Base-by-base conservation (phyloP, 2,329 filamentous ascomycete genomes). In the Diaporthe velutina region DNA sequence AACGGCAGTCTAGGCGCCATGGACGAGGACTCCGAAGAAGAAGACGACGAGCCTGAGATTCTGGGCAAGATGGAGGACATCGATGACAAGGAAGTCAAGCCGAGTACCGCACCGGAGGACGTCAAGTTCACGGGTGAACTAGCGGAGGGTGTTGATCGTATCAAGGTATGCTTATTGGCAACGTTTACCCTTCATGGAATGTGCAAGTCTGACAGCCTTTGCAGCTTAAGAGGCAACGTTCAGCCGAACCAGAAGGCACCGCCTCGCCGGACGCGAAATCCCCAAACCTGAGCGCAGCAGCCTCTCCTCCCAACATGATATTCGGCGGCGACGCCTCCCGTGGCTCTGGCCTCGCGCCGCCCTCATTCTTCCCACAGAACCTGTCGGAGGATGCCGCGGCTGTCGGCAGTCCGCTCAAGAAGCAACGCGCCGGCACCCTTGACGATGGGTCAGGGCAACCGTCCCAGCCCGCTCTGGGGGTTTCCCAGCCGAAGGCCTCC, bases 141-240 rank as follows among this genome's bases (percentile, higher is more conserved):
- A 72, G 93, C 93, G 55, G 94, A 96, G 77, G 94, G 94, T 64
- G 93, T 97, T 68, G 91, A 94, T 79, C 93, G 95, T 78, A 96
- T 97, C 83, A 93, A 92, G 84, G 94, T 95, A 88, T 9, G n/a
- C 1, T 28, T 15, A 25, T 30, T 17, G 17, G 8, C 22, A 17
- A 19, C 13, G 19, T 7, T 35, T 28, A 33, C 13, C 38, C 28
- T 33, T 30, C 30, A 64, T 4, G 9, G 13, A 19, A 13, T 3
- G 15, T 19, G 30, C n/a, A 30, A 25, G 70, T 58, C 78, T 84
- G 76, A 85, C 76, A 42, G n/a, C 22, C 33, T 57, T 35, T 50
- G 79, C 80, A 96, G 94, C 91, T 96, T 77, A 96, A 96, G 87
- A 90, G 94, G 77, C 93, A 94, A 77, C 94, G 95, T 82, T 96